These are phyloP conservation scores for Marasmius sp. DNA, from an alignment of 1,284 basidiomycete species.

Conservation along the genomic window DNA sequence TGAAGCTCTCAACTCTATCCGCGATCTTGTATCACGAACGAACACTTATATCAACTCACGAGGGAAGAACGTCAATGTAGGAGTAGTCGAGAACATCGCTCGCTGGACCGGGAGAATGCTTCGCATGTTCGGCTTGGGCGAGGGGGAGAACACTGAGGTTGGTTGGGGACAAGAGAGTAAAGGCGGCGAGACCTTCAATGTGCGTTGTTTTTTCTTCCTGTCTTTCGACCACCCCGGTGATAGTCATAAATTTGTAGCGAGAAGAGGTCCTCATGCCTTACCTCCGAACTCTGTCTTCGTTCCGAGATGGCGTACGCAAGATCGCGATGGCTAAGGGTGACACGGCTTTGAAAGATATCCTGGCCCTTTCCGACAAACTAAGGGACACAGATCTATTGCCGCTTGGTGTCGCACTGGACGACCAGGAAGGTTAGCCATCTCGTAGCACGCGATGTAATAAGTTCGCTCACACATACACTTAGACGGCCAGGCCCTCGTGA, in stretches of 20 bases:
- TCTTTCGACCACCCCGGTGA: conserved; percentile 5
- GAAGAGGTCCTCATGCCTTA: conserved; percentile 92
- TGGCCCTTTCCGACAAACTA: conserved; percentile 85
- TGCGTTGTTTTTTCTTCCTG: conserved; percentile 51
- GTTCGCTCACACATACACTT: conserved; percentile 9
- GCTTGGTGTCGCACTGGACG: conserved; percentile 93
- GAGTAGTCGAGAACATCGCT: conserved; percentile 72
- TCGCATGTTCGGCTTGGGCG: conserved; percentile 92
- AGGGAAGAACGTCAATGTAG: conserved; percentile 64
- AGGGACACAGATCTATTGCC: conserved; percentile 90
- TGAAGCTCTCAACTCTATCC: conserved; percentile 73
- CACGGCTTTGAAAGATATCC: conserved; percentile 71
- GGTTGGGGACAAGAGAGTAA: conserved; percentile 70
- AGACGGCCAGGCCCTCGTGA: conserved; percentile 95
- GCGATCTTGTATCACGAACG: conserved; percentile 84
- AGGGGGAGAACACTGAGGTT: conserved; percentile 66
- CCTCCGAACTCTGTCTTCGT: conserved; percentile 81
- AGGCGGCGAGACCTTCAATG: conserved; percentile 45
- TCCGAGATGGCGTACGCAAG: conserved; percentile 88
- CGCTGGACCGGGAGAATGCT: conserved; percentile 91
- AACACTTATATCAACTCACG: conserved; percentile 85
- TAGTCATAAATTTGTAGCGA: conserved; percentile 44
- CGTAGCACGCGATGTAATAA: background rate
- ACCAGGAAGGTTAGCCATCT: conserved; percentile 77
- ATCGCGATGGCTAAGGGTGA: conserved; percentile 77